A percentile compares a stretch with the other conserved stretches of the same genome.
phyloP scores from a whole-genome alignment of 2,329 filamentous ascomycete species.

The Aspergillus japonicus region DNA sequence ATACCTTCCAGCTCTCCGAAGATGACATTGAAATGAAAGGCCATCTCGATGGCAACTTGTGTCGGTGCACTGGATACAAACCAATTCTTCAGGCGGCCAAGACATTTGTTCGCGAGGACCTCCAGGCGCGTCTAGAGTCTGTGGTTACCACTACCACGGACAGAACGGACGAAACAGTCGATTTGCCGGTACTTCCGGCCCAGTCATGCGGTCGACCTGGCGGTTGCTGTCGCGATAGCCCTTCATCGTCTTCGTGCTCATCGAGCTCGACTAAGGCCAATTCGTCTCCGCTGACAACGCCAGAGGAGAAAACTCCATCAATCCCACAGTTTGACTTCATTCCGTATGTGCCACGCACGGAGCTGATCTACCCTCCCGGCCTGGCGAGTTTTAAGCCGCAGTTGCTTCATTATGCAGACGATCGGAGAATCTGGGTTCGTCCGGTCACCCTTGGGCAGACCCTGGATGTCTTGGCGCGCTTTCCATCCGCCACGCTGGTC shows the following conservation, averaged over 20 bases:
- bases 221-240: constrained; percentile 26
- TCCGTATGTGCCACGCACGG: constrained; percentile 80
- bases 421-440: constrained; percentile 79
- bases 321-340: constrained; percentile 80
- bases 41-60: constrained; percentile 79
- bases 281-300: neutral
- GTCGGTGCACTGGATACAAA: constrained; percentile 82
- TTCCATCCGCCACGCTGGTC: constrained; percentile 81
- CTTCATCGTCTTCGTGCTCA: constrained; percentile 9
- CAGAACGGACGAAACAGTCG: neutral
- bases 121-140: constrained; percentile 42
- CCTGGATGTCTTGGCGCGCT: constrained; percentile 75
- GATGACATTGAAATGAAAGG: constrained; percentile 71
- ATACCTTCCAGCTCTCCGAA: constrained; percentile 68
- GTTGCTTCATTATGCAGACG: constrained; percentile 79
- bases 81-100: constrained; percentile 84
- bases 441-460: constrained; percentile 76
- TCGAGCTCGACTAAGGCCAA: neutral
- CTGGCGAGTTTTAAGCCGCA: constrained; percentile 74
- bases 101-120: constrained; percentile 61
- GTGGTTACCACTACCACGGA: neutral
- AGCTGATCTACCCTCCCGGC: constrained; percentile 81
- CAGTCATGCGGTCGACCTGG: constrained; percentile 27
- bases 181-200: neutral
- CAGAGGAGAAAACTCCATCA: constrained; percentile 37